Evolutionary conservation across 192 early-diverging fungal genomes (phyloP).

Genomic region (Backusella mclennaniae): DNA sequence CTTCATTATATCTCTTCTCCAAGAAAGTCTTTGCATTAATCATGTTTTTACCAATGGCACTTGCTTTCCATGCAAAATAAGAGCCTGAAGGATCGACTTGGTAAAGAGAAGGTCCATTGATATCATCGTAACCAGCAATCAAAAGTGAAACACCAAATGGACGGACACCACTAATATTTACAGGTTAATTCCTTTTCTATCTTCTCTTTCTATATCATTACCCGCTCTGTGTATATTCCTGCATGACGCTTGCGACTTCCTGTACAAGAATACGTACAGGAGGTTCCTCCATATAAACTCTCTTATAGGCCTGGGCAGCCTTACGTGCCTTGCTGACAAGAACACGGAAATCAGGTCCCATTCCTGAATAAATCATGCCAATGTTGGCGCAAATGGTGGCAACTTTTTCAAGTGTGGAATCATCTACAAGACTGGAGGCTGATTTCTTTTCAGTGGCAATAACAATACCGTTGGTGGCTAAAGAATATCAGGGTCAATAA

Average conservation of each 20-base stretch:
- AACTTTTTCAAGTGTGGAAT: conserved; percentile 89
- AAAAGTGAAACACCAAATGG: conserved; percentile 99
- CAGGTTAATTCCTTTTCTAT: background rate
- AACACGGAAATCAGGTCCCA: conserved; percentile 98
- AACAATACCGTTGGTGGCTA: conserved; percentile 95
- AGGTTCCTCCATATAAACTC: conserved; percentile 92
- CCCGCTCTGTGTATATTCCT: conserved; percentile 98
- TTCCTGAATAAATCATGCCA: conserved; percentile 98
- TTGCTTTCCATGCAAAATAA: conserved; percentile 99
- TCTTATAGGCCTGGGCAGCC: conserved; percentile 92
- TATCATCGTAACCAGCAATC: conserved; percentile 92
- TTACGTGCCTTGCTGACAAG: conserved; percentile 95
- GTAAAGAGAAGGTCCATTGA: conserved; percentile 86
- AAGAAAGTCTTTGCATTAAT: conserved; percentile 99
- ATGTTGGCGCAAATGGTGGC: conserved; percentile 87
- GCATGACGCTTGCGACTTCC: conserved; percentile 96
- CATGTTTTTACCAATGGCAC: conserved; percentile 99
- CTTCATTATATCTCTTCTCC: conserved; percentile 93
- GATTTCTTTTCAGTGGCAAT: conserved; percentile 98
- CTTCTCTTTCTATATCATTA: conserved; percentile 31
- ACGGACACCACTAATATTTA: conserved; percentile 81
- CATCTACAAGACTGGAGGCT: conserved; percentile 90
- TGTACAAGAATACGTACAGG: conserved; percentile 94
- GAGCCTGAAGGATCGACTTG: conserved; percentile 99
- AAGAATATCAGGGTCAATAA: background rate